Base-by-base conservation (phyloP, 2,329 filamentous ascomycete species). In the Colletotrichum musicola region DNA sequence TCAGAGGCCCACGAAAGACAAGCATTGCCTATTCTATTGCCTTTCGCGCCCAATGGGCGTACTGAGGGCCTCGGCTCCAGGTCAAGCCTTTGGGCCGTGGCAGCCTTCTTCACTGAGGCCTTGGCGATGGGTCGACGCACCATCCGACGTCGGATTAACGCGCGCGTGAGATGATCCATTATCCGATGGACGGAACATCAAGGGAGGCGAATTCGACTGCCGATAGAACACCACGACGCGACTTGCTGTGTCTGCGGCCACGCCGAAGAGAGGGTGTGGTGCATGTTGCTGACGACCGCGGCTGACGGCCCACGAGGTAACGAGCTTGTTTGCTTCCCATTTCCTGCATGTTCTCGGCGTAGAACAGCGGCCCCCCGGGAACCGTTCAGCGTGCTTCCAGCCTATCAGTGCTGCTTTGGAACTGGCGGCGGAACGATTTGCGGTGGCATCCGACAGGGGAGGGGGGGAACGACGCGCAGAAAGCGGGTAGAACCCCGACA, bases 401-500 rank as follows among this genome's bases (percentile, higher is more conserved):
- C 55, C 12, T 44, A 40, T 40, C 54, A 40, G 47, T 58, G 56
- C 30, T 16, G 22, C 25, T n/a, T n/a, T 42, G 40, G 13, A 42
- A 42, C 40, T 44, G 35, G 42, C 27, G 55, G 35, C 35, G 63
- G 27, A n/a, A 57, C 25, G 60, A 68, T 64, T 57, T 54, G 64
- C 64, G 46, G 60, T 58, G 46, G 20, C 53, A 68, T 64, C 22
- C 14, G 6, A 53, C 59, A 55, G 22, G 22, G 64, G 42, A 46
- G 38, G 58, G 59, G 30, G 30, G 30, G 30, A 42, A 42, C 22
- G 40, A 42, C 40, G 40, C 65, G 58, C 54, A 55, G 65, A 60
- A 64, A 64, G 53, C 65, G 65, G 61, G 54, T 64, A 58, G 65
- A 68, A 68, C 25, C 61, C 64, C 64, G 64, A 49, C 60, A 35